phyloP scores from a whole-genome alignment of 2,329 filamentous ascomycete species.

The Fusarium sambucinum region DNA sequence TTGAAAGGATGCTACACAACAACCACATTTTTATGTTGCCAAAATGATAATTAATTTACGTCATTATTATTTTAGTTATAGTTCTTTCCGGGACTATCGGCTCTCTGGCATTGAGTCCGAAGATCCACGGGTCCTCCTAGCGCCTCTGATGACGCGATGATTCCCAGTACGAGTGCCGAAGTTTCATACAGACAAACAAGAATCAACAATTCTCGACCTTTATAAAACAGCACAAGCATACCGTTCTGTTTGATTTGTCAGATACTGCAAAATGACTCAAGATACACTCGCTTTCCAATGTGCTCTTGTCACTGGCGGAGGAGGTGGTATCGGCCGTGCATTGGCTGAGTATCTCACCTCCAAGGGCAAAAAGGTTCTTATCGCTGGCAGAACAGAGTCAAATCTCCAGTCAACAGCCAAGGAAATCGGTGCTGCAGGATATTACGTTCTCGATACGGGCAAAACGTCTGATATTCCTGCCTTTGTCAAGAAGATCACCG shows the following conservation, averaged over 20 bases:
- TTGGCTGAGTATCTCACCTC: conserved; percentile 61
- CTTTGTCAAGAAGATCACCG: conserved; percentile 60
- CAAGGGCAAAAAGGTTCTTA: conserved; percentile 63
- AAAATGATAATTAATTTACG: not conserved
- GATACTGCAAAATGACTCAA: conserved; percentile 10
- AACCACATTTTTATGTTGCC: not conserved
- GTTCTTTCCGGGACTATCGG: not conserved
- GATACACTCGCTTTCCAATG: conserved; percentile 54
- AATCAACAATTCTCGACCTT: not conserved
- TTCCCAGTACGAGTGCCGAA: not conserved
- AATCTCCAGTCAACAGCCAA: conserved; percentile 60
- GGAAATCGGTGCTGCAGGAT: conserved; percentile 60
- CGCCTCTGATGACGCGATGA: conserved; percentile 6
- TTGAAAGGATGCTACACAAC: too few species aligned
- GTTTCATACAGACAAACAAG: not conserved
- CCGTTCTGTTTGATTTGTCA: accelerated
- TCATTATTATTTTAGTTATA: not conserved
- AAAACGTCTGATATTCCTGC: conserved; percentile 56
- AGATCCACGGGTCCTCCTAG: not conserved
- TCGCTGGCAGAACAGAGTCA: conserved; percentile 66
- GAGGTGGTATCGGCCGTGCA: conserved; percentile 64
- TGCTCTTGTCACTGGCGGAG: conserved; percentile 64
- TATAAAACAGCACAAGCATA: accelerated
- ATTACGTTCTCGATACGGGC: conserved; percentile 66
- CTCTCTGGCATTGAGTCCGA: not conserved